Base-by-base conservation (phyloP, 2,329 filamentous ascomycete genomes). In the Rutstroemia sp. region DNA sequence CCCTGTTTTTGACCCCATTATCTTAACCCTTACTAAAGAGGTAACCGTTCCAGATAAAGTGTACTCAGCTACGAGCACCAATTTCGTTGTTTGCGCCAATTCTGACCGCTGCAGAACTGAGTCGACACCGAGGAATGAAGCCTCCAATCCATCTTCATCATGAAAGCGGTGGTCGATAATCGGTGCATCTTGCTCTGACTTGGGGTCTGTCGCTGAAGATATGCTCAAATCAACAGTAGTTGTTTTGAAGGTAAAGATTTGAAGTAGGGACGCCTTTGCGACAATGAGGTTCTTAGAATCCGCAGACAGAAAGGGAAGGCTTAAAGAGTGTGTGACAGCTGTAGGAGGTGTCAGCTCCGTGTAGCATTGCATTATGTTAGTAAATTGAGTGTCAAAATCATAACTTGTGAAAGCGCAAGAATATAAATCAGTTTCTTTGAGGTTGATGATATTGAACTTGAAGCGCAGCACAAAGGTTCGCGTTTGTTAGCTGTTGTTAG, bases 271-370 rank as follows among this genome's bases (percentile, higher is more conserved):
- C 58, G 90, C 91, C 75, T 92, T 95, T 67, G 90, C 91, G 73
- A 99, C 84, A 64, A 96, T 78, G 63, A 99, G 82, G 71, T 97
- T 96, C 71, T 81, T 87, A 65, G 88, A 83, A 62, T 85, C 80
- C 50, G 88, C 74, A 48, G 87, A 87, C 48, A 87, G 79, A 69
- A 99, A 91, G 38, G 91, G 83, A 42, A 96, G 75, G 58, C 78
- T 81, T 67, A 96, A 75, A 62, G 92, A 89, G 75, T 96, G 88
- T 68, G 90, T 92, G 74, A 97, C 91, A 71, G 92, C 92, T 71
- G 92, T 95, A 54, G 94, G 92, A 76, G 92, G 88, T 72, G 90
- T 85, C 71, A 99, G 80, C 79, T 99, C 94, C 69, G 90, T 92
- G 76, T 97, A 97, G 79, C 90, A 95, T 82, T 97, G 92, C 92